These are phyloP conservation scores for Clonostachys chloroleuca DNA, from an alignment of 2,329 filamentous ascomycete genomes.

Conservation along the genomic window DNA sequence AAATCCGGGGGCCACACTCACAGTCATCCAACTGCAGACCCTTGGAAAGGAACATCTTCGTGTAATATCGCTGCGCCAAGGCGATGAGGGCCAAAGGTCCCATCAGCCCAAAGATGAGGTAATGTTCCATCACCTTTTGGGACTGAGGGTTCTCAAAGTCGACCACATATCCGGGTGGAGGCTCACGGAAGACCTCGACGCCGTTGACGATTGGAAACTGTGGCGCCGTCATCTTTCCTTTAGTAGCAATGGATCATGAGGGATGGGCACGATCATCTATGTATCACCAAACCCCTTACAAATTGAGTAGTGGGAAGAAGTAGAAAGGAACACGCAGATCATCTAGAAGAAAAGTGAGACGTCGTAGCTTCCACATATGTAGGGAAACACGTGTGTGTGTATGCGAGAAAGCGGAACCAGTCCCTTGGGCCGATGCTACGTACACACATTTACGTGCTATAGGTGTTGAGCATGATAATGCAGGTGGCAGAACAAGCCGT, in stretches of 20 bases:
- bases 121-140: constrained; percentile 10
- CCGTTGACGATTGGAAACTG: constrained; percentile 14
- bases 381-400: no score
- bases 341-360: no score
- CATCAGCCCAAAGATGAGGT: constrained; percentile 16
- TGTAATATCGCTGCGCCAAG: constrained; percentile 20
- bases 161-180: constrained; percentile 17
- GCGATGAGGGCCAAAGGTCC: constrained; percentile 14
- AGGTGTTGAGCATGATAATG: no score
- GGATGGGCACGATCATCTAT: no score
- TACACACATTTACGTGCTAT: no score
- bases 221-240: neutral
- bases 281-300: no score
- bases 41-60: constrained; percentile 17
- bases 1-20: constrained; percentile 1
- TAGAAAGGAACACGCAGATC: no score
- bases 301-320: no score
- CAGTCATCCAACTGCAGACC: constrained; percentile 15
- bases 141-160: constrained; percentile 16
- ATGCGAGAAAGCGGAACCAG: no score
- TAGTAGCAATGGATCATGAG: neutral
- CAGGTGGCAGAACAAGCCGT: no score
- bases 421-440: no score
- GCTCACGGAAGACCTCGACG: constrained; percentile 12
- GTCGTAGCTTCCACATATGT: no score